Conservation (phyloP, 768 basidiomycete species). For the Psilocybe cyanescens region DNA sequence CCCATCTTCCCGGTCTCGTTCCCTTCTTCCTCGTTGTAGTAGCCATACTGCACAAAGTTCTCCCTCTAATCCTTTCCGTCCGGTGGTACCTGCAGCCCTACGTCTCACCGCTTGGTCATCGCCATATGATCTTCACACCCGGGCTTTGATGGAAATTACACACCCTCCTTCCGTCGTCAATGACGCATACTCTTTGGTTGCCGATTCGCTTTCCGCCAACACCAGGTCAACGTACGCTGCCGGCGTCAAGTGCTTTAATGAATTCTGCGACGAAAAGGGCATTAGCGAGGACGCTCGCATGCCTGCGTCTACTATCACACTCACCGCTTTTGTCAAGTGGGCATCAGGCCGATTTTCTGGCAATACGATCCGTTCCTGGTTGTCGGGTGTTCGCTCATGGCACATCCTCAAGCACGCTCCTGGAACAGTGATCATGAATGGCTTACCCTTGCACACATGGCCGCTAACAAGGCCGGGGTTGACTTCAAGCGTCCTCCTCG, state of each 20-base stretch:
- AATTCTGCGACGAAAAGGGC: constrained; percentile 36
- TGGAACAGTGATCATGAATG: constrained; percentile 38
- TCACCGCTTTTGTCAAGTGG: constrained; percentile 29
- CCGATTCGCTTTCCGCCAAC: constrained; percentile 20
- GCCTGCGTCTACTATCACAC: constrained; percentile 34
- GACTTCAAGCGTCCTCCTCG: constrained; percentile 19
- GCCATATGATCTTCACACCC: no score
- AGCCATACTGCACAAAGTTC: no score
- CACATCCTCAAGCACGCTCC: constrained; percentile 35
- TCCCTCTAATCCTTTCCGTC: no score
- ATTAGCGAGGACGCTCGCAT: constrained; percentile 33
- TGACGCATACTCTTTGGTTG: not conserved
- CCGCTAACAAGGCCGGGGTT: constrained; percentile 27
- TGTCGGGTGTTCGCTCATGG: constrained; percentile 39
- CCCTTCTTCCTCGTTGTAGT: no score
- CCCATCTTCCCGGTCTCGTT: no score
- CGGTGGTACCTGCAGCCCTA: no score
- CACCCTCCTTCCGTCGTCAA: not conserved
- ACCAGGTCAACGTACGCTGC: constrained; percentile 34
- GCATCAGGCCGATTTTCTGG: constrained; percentile 15
- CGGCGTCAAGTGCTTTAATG: constrained; percentile 35
- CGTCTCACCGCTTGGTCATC: no score
- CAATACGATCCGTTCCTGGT: constrained; percentile 34
- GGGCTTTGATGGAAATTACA: no score
- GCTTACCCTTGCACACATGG: constrained; percentile 16